These are phyloP conservation scores for Apiotrichum mycotoxinovorans DNA, from an alignment of 1,284 basidiomycete genomes.

Conservation along the genomic window DNA sequence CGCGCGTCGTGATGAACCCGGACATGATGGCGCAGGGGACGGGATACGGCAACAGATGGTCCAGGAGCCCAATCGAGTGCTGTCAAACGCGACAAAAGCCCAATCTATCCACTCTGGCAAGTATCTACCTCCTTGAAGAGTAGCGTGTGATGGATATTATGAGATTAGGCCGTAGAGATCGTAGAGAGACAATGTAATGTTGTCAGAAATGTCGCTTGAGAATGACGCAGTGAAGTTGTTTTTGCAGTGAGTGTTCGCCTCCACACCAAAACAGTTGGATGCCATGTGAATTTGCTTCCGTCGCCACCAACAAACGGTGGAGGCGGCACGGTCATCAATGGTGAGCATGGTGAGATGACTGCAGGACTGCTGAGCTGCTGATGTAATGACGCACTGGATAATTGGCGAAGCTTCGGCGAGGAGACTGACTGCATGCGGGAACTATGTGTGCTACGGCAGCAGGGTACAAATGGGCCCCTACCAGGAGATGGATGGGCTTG, in stretches of 20 bases:
- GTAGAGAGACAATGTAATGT: neutral
- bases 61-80: too few species aligned
- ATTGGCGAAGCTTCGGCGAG: too few species aligned
- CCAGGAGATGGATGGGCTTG: too few species aligned
- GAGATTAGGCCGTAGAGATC: neutral
- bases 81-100: too few species aligned
- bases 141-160: neutral
- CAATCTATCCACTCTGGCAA: too few species aligned
- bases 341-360: neutral
- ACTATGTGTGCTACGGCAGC: too few species aligned
- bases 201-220: neutral
- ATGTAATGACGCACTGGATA: too few species aligned
- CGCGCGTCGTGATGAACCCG: slow-evolving; percentile 5
- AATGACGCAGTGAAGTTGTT: neutral
- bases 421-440: too few species aligned
- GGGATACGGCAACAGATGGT: neutral
- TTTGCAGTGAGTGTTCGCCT: neutral
- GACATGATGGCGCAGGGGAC: slow-evolving; percentile 3
- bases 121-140: too few species aligned
- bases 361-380: too few species aligned
- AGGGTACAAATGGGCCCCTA: too few species aligned
- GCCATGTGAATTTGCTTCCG: neutral
- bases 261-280: neutral
- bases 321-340: too few species aligned
- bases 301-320: neutral